Evolutionary conservation across 805 yeast species (phyloP), one percentile per base, ranked within the genome.

Genomic region (Isabelozyma heimii): DNA sequence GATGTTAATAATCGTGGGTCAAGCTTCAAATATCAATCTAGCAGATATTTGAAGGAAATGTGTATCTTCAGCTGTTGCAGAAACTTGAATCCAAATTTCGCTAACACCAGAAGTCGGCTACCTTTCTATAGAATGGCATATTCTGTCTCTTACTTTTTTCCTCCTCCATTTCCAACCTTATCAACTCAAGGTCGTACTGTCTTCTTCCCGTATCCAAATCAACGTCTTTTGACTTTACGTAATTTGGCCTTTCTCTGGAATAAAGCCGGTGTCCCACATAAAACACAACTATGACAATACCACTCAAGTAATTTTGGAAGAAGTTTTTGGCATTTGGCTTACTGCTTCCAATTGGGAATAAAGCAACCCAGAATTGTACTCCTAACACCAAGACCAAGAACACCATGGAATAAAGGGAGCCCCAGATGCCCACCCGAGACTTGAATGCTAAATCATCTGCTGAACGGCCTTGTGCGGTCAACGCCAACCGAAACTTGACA

Each of bases 401-500:
- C 16, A 61, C 57, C 38, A 63, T 48, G 8, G 74, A 69, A 38
- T 67, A 57, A 43, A 61, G 37, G 2, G 77, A 71, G 6, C 77
- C 77, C 58, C 60, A 66, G 10, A 65, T 47, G 2, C 78, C 78
- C 2, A 66, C 56, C 2, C 67, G 60, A 2, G 77, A 61, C 1
- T 54, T 58, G 52, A 72, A 73, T 7, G 57, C 54, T 20, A 73
- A 61, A 50, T 72, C 76, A 46, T 67, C 66, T 24, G 64, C 48
- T 16, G 67, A 57, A 51, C 71, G 56, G 16, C 67, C 67, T 46
- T 71, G 74, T 8, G 54, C 56, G 15, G 50, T 48, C 51, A 73
- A 56, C 1, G 76, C 78, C 61, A 61, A 53, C 60, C 78, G 65
- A 59, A 70, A 73, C 52, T 77, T 59, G 30, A 73, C 47, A 54